Base-by-base conservation (phyloP, 1,139 yeast genomes). In the Arxiozyma slooffiae region DNA sequence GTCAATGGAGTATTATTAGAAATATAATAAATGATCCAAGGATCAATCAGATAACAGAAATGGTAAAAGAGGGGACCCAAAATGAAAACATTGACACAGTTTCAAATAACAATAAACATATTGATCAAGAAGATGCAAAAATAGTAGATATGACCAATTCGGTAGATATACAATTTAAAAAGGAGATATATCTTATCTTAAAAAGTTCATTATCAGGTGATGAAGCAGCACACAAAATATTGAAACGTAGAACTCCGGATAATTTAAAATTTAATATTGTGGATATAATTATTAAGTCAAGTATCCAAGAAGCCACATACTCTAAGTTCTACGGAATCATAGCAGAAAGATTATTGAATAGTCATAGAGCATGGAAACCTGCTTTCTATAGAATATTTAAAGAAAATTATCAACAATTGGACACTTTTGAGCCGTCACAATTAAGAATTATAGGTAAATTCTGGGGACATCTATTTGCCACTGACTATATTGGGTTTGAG, bases 181-280 rank as follows among this genome's bases (percentile, higher is more conserved):
- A 88, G 60, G 77, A 78, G 1, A 85, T 90, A 1, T 90, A 90
- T 60, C 71, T 89, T 46, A 83, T 94, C 0, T 72, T 92, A 34
- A 89, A 87, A 85, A 87, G 97, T n/a, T 82, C 96, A 51, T 79
- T 90, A 81, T 83, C 95, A 0, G 82, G 92, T 2, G 96, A 88
- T 58, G 99, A 92, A 71, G 94, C 96, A 0, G 89, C 87, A 0
- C 97, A 90, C 67, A 90, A 90, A 64, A 69, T 92, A 14, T 60
- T 86, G 43, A 77, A 76, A 60, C 62, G 82, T 18, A 67, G 73
- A 5, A 65, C 75, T 2, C 65, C 70, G 6, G 72, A 69, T 46
- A 66, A 67, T 0, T 66, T 67, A 22, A 74, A 75, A 44, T 66
- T 65, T 34, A 70, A 78, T 56, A 72, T 87, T 41, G 81, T 79